Conservation (phyloP, 441 rosid species). For the Gossypium aridum region DNA sequence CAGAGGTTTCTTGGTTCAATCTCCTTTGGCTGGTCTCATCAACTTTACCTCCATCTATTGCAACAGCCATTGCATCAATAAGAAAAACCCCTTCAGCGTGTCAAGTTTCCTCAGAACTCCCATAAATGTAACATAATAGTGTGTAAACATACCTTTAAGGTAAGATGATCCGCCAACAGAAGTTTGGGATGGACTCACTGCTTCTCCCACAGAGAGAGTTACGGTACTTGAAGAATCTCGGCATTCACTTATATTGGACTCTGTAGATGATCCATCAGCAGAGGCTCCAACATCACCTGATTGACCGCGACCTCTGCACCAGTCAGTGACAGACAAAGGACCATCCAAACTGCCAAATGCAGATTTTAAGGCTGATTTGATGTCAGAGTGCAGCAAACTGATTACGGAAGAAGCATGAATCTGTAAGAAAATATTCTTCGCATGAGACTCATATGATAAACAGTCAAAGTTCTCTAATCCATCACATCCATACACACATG, state of each 20-base stretch:
- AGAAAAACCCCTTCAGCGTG: conserved; percentile 10
- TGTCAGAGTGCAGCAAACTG: conserved; percentile 87
- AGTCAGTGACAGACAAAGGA: conserved; percentile 83
- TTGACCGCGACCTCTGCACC: conserved; percentile 93
- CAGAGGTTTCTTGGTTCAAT: conserved; percentile 55
- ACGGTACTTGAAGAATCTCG: conserved; percentile 52
- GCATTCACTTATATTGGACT: conserved; percentile 70
- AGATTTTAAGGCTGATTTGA: conserved; percentile 83
- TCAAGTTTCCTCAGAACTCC: conserved; percentile 16
- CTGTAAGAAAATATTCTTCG: conserved; percentile 39
- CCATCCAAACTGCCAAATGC: conserved; percentile 90
- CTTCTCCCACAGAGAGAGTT: conserved; percentile 46
- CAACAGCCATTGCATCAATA: conserved; percentile 32
- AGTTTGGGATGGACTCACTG: conserved; percentile 57
- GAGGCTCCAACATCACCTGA: conserved; percentile 46
- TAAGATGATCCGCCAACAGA: conserved; percentile 52
- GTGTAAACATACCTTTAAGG: conserved; percentile 40
- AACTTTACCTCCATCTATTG: conserved; percentile 59
- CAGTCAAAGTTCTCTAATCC: not conserved
- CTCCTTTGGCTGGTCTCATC: conserved; percentile 72
- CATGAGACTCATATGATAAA: conserved; percentile 11
- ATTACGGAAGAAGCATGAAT: conserved; percentile 79
- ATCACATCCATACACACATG: not conserved
- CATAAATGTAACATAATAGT: conserved; percentile 3
- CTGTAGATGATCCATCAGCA: conserved; percentile 73